A percentile compares a stretch with the other conserved stretches of the same genome.
Evolutionary conservation across 768 basidiomycete genomes (phyloP).

Genomic region (Leccinum disarticulatum): DNA sequence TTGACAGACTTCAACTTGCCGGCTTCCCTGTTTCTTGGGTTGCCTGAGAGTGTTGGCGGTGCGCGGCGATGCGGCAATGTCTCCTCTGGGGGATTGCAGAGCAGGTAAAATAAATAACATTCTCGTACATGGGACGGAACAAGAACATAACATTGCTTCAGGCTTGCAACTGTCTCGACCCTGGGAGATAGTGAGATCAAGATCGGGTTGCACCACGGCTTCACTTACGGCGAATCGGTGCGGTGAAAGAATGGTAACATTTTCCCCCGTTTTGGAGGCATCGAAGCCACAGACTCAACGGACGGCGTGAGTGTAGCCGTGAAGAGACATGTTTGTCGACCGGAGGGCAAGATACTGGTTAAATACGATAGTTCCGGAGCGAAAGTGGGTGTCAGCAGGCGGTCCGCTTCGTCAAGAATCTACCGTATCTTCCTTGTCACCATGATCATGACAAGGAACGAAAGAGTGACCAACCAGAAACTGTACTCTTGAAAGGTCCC

Average conservation of each 20-base stretch:
- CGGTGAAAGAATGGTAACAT: conserved; percentile 84
- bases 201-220: not conserved
- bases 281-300: conserved; percentile 74
- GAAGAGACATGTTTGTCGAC: conserved; percentile 95
- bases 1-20: conserved; percentile 32
- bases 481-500: conserved; percentile 82
- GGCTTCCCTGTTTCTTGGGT: conserved; percentile 28
- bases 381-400: conserved; percentile 87
- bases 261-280: conserved; percentile 78
- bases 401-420: conserved; percentile 97
- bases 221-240: conserved; percentile 67
- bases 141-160: conserved; percentile 88
- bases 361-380: conserved; percentile 78
- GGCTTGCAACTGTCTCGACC: conserved; percentile 82
- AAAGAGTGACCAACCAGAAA: conserved; percentile 60
- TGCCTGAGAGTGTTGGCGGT: conserved; percentile 46
- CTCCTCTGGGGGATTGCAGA: conserved; percentile 84
- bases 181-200: conserved; percentile 39
- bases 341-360: conserved; percentile 72
- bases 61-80: conserved; percentile 66
- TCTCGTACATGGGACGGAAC: conserved; percentile 95
- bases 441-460: not conserved
- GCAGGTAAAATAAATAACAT: conserved; percentile 83
- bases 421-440: conserved; percentile 29
- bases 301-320: conserved; percentile 92